phyloP scores from a whole-genome alignment of 2,329 filamentous ascomycete species.

The Rachicladosporium sp. region DNA sequence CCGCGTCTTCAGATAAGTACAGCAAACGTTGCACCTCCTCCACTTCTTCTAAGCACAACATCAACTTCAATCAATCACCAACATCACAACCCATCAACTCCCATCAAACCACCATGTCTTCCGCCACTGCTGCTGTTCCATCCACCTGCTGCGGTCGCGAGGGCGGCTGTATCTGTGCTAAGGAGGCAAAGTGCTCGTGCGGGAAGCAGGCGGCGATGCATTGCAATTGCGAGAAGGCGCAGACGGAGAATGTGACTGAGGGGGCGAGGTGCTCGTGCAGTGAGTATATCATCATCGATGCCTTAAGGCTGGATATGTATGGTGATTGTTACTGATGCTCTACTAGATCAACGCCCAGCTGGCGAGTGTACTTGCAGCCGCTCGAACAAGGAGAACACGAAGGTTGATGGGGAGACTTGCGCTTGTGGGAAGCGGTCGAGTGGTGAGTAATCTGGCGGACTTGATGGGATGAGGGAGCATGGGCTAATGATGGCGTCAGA shows the following conservation, averaged over 20 bases:
- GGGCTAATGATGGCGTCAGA: slow-evolving; percentile 13
- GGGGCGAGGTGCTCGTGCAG: slow-evolving; percentile 76
- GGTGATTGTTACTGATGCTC: too few species aligned
- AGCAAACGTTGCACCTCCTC: too few species aligned
- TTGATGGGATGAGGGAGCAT: not conserved
- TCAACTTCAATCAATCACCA: not conserved
- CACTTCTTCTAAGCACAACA: not conserved
- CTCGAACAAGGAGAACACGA: slow-evolving; percentile 56
- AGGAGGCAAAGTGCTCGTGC: slow-evolving; percentile 65
- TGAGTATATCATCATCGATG: slow-evolving; percentile 24
- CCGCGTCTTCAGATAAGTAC: too few species aligned
- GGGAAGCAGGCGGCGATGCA: slow-evolving; percentile 76
- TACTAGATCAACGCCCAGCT: slow-evolving; percentile 54
- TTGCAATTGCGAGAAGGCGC: slow-evolving; percentile 71
- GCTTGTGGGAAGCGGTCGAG: slow-evolving; percentile 64
- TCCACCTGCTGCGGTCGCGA: slow-evolving; percentile 48
- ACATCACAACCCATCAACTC: not conserved
- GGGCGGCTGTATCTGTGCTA: slow-evolving; percentile 28
- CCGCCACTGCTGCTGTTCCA: slow-evolving; percentile 30
- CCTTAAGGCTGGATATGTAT: too few species aligned
- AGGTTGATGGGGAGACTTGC: slow-evolving; percentile 50
- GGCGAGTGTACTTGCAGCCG: slow-evolving; percentile 74
- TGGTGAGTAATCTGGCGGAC: slow-evolving; percentile 35
- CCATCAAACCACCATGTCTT: slow-evolving; percentile 24
- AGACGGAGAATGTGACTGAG: slow-evolving; percentile 58